These are phyloP conservation scores for Didymella arachidicola DNA, from an alignment of 2,329 filamentous ascomycete species.

Conservation along the genomic window DNA sequence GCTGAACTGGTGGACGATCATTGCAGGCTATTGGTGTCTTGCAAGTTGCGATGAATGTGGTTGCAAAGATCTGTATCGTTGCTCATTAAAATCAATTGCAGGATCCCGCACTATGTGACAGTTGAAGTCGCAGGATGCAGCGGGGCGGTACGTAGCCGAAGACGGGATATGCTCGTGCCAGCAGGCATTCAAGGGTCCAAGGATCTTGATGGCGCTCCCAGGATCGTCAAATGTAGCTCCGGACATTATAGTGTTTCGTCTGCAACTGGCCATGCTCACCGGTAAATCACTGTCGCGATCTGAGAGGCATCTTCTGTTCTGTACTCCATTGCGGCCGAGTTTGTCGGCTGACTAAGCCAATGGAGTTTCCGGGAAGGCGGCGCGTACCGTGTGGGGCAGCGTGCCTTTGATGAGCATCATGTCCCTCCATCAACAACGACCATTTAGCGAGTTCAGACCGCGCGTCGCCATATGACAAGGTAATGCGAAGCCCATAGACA, in stretches of 20 bases:
- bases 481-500: not conserved
- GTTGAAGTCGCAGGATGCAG: not conserved
- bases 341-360: conserved; percentile 1
- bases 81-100: not conserved
- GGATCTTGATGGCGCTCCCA: not conserved
- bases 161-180: not conserved
- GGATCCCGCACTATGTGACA: not conserved
- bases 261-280: not conserved
- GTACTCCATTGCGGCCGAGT: not conserved
- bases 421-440: not conserved
- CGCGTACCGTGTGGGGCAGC: not conserved
- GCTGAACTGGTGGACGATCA: conserved; percentile 13
- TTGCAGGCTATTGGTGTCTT: not conserved
- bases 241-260: not conserved
- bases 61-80: no score
- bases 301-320: not conserved
- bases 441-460: not conserved
- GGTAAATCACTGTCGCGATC: not conserved
- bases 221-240: not conserved
- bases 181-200: not conserved
- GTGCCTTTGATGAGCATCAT: not conserved
- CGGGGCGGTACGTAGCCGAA: not conserved
- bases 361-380: not conserved
- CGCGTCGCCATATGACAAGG: not conserved
- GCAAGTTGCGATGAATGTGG: not conserved